Percentiles rank a stretch among this genome's conserved stretches.
Evolutionary conservation across 2,329 filamentous ascomycete genomes (phyloP).

Genomic region (Fusarium sp.): DNA sequence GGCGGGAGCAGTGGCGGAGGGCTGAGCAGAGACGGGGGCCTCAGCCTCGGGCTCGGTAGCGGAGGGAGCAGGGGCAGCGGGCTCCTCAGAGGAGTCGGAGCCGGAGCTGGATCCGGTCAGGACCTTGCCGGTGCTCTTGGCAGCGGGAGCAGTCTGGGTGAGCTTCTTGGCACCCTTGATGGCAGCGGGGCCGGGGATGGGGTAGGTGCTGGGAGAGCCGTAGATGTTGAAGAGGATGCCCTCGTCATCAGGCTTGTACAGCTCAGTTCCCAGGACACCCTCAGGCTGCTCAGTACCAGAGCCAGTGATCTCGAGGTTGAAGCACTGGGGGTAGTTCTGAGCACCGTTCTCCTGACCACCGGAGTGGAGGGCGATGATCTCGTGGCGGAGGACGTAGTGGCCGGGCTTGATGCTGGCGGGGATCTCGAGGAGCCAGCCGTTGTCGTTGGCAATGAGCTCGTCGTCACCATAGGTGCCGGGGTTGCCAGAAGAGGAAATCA

Average conservation of each 20-base stretch:
- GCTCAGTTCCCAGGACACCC: slow-evolving; percentile 47
- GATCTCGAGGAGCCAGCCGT: slow-evolving; percentile 49
- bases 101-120: slow-evolving; percentile 11
- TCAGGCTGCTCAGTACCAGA: slow-evolving; percentile 49
- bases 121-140: slow-evolving; percentile 23
- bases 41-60: slow-evolving; percentile 14
- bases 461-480: slow-evolving; percentile 50
- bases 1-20: slow-evolving; percentile 2
- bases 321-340: slow-evolving; percentile 62
- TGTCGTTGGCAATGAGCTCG: slow-evolving; percentile 55
- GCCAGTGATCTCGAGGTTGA: slow-evolving; percentile 59
- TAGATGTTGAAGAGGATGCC: slow-evolving; percentile 50
- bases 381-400: slow-evolving; percentile 61
- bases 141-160: slow-evolving; percentile 31
- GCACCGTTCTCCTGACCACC: slow-evolving; percentile 56
- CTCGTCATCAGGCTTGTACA: slow-evolving; percentile 45
- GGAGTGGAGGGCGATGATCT: slow-evolving; percentile 61
- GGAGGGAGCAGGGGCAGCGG: slow-evolving; percentile 8
- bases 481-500: slow-evolving; percentile 56
- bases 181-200: slow-evolving; percentile 45
- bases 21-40: slow-evolving; percentile 19
- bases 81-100: not conserved
- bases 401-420: slow-evolving; percentile 50
- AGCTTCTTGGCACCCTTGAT: slow-evolving; percentile 35
- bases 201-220: slow-evolving; percentile 40